A percentile compares a stretch with the other conserved stretches of the same genome.
These are phyloP conservation scores for Hordeum vulgare DNA, from an alignment of 176 grass and related monocot genomes.

Conservation along the genomic window DNA sequence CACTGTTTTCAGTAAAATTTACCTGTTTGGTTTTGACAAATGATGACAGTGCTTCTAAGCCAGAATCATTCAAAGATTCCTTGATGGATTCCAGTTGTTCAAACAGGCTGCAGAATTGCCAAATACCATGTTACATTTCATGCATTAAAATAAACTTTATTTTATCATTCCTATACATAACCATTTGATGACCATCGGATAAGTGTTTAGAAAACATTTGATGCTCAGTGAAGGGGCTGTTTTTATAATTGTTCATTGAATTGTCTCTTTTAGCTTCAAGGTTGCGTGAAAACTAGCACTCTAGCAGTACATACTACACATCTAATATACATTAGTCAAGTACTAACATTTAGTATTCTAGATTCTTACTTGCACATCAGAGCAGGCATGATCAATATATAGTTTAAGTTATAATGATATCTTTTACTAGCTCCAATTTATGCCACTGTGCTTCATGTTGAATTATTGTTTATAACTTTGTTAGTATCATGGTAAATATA, in stretches of 20 bases:
- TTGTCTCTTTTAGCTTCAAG: slow-evolving; percentile 5
- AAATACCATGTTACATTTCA: slow-evolving; percentile 4
- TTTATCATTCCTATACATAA: neutral
- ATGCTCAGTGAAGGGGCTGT: neutral
- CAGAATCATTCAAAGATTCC: slow-evolving; percentile 74
- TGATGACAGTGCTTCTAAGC: slow-evolving; percentile 46
- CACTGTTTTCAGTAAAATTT: slow-evolving; percentile 3
- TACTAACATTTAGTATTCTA: neutral
- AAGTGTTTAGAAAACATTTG: neutral
- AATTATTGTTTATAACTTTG: neutral
- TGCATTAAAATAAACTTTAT: slow-evolving; percentile 4
- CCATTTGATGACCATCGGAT: neutral
- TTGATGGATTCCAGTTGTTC: slow-evolving; percentile 84
- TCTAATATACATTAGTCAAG: neutral
- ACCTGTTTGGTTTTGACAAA: slow-evolving; percentile 90
- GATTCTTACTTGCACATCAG: neutral
- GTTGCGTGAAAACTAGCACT: neutral
- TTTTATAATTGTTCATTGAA: neutral
- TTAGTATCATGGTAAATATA: neutral
- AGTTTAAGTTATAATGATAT: neutral
- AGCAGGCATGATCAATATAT: neutral
- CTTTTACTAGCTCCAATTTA: neutral
- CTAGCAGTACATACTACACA: neutral
- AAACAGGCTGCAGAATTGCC: slow-evolving; percentile 43
- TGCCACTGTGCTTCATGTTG: neutral